phyloP scores from a whole-genome alignment of 345 rosid genomes.

The Mangifera indica region DNA sequence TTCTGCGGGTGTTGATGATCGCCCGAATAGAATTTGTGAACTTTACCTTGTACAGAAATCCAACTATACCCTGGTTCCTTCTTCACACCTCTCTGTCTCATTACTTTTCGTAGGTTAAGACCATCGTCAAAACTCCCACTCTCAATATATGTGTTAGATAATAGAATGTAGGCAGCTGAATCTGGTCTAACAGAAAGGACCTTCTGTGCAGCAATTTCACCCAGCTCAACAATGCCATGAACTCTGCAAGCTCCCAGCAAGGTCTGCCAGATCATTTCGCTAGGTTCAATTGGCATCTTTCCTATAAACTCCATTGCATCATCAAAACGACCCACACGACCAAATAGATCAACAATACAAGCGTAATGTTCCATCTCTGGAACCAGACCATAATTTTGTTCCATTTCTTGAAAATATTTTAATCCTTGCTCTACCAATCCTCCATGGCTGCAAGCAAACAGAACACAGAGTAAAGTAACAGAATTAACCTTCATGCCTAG shows the following conservation, averaged over 20 bases:
- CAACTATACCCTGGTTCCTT: slow-evolving; percentile 65
- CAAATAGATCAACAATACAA: slow-evolving; percentile 64
- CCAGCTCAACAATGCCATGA: slow-evolving; percentile 51
- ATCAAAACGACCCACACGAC: slow-evolving; percentile 51
- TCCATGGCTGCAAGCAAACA: slow-evolving; percentile 69
- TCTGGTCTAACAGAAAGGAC: slow-evolving; percentile 38
- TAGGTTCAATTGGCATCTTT: slow-evolving; percentile 49
- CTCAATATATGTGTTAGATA: slow-evolving; percentile 53
- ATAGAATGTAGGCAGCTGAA: slow-evolving; percentile 48
- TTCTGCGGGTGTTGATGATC: slow-evolving; percentile 41
- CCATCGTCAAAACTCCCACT: slow-evolving; percentile 42
- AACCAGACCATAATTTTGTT: slow-evolving; percentile 31
- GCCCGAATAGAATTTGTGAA: slow-evolving; percentile 38
- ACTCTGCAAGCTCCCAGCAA: slow-evolving; percentile 61
- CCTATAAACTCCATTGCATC: slow-evolving; percentile 54
- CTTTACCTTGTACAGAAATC: slow-evolving; percentile 36
- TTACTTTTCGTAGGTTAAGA: slow-evolving; percentile 34
- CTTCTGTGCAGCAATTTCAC: slow-evolving; percentile 49
- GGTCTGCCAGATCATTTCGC: slow-evolving; percentile 53
- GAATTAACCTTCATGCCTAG: slow-evolving; percentile 43
- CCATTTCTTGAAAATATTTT: slow-evolving; percentile 42
- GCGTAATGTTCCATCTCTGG: slow-evolving; percentile 62
- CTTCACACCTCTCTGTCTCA: slow-evolving; percentile 40
- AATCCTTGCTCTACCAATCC: slow-evolving; percentile 58
- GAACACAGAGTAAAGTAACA: slow-evolving; percentile 53